Evolutionary conservation across 2,329 filamentous ascomycete species (phyloP).

Genomic region (Nakataea oryzae): DNA sequence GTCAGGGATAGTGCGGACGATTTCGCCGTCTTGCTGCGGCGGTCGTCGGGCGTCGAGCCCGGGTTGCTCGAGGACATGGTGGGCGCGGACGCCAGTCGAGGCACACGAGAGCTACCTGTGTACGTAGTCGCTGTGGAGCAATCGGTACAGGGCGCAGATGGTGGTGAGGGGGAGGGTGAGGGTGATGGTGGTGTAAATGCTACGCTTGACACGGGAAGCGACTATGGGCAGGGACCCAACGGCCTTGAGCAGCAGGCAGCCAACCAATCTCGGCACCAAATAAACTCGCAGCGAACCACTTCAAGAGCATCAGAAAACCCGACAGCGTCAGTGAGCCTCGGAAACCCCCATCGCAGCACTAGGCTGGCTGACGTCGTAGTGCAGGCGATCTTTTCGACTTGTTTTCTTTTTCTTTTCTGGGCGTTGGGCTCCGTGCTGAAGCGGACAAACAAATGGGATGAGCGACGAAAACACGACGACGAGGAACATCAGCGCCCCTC

Average conservation of each 20-base stretch:
- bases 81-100: not conserved
- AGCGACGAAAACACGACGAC: no score
- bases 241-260: not conserved
- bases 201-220: no score
- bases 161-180: no score
- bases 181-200: no score
- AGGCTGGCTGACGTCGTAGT: not conserved
- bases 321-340: not conserved
- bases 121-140: no score
- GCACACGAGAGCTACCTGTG: no score
- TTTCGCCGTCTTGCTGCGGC: not conserved
- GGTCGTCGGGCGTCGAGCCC: not conserved
- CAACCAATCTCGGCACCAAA: not conserved
- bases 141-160: no score
- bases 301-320: not conserved
- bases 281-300: not conserved
- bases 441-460: not conserved
- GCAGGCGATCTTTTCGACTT: no score
- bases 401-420: no score
- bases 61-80: not conserved
- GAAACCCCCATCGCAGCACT: not conserved
- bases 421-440: no score
- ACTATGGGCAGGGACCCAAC: not conserved
- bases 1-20: not conserved
- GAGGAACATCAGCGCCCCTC: no score